Conservation (phyloP, 257 asterid species). For the Ehretia macrophylla region DNA sequence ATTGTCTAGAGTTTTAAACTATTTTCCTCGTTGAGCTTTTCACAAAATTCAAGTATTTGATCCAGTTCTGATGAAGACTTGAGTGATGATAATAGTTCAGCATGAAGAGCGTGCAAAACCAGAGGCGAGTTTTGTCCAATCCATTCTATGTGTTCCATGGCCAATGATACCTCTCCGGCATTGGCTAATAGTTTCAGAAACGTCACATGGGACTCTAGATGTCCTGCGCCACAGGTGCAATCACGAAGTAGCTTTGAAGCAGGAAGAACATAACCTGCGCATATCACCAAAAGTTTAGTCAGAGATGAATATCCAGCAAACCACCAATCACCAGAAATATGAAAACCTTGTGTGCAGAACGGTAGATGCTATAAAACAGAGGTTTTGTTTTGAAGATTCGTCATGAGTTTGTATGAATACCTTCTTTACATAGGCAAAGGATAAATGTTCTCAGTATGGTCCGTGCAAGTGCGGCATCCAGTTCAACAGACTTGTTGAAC, state of each 20-base stretch:
- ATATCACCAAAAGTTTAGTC: slow-evolving; percentile 3
- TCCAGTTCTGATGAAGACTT: slow-evolving; percentile 37
- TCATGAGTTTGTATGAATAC: slow-evolving; percentile 19
- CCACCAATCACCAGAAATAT: neutral
- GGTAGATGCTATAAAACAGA: neutral
- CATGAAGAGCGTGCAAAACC: slow-evolving; percentile 35
- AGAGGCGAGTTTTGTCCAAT: slow-evolving; percentile 41
- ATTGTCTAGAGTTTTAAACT: slow-evolving; percentile 3
- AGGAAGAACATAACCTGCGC: slow-evolving; percentile 47
- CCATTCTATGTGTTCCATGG: slow-evolving; percentile 48
- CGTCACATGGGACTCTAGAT: slow-evolving; percentile 41
- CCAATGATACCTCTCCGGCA: slow-evolving; percentile 43
- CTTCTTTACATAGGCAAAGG: slow-evolving; percentile 60
- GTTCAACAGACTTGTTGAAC: slow-evolving; percentile 44
- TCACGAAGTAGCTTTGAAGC: slow-evolving; percentile 47
- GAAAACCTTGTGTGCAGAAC: neutral
- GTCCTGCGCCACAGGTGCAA: slow-evolving; percentile 20
- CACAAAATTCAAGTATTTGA: slow-evolving; percentile 25
- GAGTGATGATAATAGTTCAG: slow-evolving; percentile 34
- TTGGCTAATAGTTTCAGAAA: slow-evolving; percentile 48
- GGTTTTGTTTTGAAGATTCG: too few relatives aligned
- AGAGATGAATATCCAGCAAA: neutral
- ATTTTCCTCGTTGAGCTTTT: slow-evolving; percentile 13
- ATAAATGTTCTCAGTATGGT: slow-evolving; percentile 35
- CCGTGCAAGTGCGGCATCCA: slow-evolving; percentile 40